A percentile compares a stretch with the other conserved stretches of the same genome.
Conservation (phyloP, 495 filamentous ascomycete genomes). For the Aspergillus mulundensis region DNA sequence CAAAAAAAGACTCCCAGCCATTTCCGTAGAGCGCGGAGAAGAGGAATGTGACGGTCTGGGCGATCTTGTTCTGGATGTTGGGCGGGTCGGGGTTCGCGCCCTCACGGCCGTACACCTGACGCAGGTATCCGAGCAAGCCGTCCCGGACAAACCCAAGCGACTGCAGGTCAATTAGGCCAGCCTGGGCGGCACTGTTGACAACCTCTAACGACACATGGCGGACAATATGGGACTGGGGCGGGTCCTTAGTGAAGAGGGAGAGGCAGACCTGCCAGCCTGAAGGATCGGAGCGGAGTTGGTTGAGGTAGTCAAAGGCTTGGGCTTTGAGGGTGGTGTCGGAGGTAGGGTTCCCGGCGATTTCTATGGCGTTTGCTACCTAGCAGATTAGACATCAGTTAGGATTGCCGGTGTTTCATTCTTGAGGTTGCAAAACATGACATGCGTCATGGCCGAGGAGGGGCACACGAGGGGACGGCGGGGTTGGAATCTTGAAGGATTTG, state of each 20-base stretch:
- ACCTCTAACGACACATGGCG: slow-evolving; percentile 86
- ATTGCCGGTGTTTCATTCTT: not conserved
- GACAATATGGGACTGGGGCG: slow-evolving; percentile 75
- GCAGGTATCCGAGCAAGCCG: slow-evolving; percentile 70
- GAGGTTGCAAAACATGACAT: not conserved
- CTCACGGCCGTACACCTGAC: slow-evolving; percentile 61
- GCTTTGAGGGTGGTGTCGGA: slow-evolving; percentile 69
- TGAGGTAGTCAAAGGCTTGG: slow-evolving; percentile 85
- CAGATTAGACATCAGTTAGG: slow-evolving; percentile 12
- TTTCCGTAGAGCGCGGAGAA: slow-evolving; percentile 80
- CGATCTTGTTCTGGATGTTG: slow-evolving; percentile 92
- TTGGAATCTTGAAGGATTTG: not conserved
- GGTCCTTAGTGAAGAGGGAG: slow-evolving; percentile 74
- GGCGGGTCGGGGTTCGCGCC: slow-evolving; percentile 57
- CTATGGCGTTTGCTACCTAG: slow-evolving; percentile 87
- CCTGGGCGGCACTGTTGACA: slow-evolving; percentile 83
- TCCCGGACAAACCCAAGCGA: slow-evolving; percentile 68
- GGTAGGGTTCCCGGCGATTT: slow-evolving; percentile 77
- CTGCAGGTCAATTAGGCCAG: slow-evolving; percentile 62
- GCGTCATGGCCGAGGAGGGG: slow-evolving; percentile 17
- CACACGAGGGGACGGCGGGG: slow-evolving; percentile 15
- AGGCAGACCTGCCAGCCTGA: slow-evolving; percentile 85
- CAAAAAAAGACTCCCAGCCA: slow-evolving; percentile 82
- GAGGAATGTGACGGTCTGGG: slow-evolving; percentile 88
- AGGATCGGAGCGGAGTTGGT: slow-evolving; percentile 71